phyloP scores from a whole-genome alignment of 208 protist genomes.

The Leishmania guyanensis region DNA sequence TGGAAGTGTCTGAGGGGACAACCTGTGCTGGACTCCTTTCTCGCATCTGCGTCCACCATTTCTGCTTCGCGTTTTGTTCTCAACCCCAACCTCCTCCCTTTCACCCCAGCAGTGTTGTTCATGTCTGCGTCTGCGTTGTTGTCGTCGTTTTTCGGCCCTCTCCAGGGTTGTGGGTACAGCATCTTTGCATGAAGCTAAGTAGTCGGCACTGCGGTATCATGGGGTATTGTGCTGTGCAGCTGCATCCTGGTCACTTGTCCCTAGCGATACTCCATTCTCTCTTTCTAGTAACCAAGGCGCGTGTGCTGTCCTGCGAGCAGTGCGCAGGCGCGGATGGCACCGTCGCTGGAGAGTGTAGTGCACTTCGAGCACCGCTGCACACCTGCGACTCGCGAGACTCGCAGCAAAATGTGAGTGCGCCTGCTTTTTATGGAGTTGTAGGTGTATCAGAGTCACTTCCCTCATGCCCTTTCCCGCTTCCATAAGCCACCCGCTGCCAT shows the following conservation, averaged over 20 bases:
- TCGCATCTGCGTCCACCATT: too few species aligned
- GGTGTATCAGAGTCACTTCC: background rate
- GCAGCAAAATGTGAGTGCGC: background rate
- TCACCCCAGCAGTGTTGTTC: background rate
- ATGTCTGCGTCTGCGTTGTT: background rate
- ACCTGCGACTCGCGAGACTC: background rate
- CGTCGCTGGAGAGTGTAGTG: background rate
- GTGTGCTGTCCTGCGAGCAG: background rate
- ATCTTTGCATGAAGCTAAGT: background rate
- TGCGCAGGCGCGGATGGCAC: background rate
- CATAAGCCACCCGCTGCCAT: too few species aligned
- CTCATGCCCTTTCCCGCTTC: background rate
- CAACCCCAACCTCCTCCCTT: background rate
- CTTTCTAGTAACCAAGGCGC: background rate
- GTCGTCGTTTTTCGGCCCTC: background rate
- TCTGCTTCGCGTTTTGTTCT: background rate
- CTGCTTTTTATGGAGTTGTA: background rate
- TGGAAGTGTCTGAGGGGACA: background rate
- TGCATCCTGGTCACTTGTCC: background rate
- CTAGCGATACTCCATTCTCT: background rate
- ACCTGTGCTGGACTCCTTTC: background rate
- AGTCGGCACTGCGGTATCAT: background rate
- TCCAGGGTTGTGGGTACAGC: background rate
- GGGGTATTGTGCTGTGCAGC: background rate
- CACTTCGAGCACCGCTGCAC: background rate